Evolutionary conservation across 2,329 filamentous ascomycete genomes (phyloP).

Genomic region (Lachnellula occidentalis): DNA sequence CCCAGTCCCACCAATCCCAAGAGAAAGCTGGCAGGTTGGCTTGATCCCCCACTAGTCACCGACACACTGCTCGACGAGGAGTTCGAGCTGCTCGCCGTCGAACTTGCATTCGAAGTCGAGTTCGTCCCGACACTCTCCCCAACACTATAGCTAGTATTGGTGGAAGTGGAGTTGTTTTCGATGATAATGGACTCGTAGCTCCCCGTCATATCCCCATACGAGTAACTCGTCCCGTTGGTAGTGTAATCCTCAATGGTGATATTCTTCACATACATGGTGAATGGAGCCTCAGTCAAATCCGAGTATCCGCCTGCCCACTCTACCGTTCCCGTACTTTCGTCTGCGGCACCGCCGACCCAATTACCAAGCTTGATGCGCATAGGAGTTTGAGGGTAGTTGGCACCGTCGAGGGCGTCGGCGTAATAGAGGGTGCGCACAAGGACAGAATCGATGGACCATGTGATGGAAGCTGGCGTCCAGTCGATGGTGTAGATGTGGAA

Average conservation of each 20-base stretch:
- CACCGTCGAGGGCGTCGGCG: constrained; percentile 53
- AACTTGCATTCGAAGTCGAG: too few relatives aligned
- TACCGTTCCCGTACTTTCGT: constrained; percentile 50
- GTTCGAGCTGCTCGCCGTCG: too few relatives aligned
- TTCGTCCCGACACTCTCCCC: too few relatives aligned
- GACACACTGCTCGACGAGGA: too few relatives aligned
- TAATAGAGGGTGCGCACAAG: constrained; percentile 57
- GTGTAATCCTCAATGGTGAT: constrained; percentile 50
- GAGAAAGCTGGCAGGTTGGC: too few relatives aligned
- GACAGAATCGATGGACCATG: constrained; percentile 64
- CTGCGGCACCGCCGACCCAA: constrained; percentile 55
- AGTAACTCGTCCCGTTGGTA: constrained; percentile 54
- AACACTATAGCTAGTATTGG: too few relatives aligned
- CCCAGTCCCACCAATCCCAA: too few relatives aligned
- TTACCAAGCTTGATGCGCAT: constrained; percentile 65
- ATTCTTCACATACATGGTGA: constrained; percentile 67
- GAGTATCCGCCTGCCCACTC: constrained; percentile 65
- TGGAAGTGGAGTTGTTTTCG: neutral
- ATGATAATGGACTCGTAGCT: constrained; percentile 43
- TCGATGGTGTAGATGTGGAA: constrained; percentile 63
- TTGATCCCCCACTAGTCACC: too few relatives aligned
- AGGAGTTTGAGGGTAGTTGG: constrained; percentile 68
- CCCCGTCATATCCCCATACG: constrained; percentile 56
- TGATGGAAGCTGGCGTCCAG: constrained; percentile 61
- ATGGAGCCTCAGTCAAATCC: constrained; percentile 59